phyloP scores from a whole-genome alignment of 176 grass and related monocot genomes.

The Puccinellia tenuiflora region DNA sequence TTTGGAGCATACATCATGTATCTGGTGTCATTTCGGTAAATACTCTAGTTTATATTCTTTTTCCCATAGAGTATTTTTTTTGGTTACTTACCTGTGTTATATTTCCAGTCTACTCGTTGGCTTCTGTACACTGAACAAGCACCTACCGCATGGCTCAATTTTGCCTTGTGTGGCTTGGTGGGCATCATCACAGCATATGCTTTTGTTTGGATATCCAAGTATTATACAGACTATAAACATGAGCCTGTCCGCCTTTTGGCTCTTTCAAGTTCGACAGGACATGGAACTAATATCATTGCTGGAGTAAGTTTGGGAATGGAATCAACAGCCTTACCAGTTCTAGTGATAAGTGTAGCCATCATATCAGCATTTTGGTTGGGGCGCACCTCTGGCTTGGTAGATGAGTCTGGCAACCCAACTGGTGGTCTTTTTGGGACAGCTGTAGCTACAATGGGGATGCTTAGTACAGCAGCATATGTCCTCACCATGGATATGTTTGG shows the following conservation, averaged over 20 bases:
- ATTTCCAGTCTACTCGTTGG: slow-evolving; percentile 90
- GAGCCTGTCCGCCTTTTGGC: slow-evolving; percentile 80
- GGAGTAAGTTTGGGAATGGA: slow-evolving; percentile 90
- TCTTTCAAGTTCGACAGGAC: slow-evolving; percentile 87
- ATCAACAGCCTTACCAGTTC: slow-evolving; percentile 86
- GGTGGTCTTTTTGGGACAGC: slow-evolving; percentile 98
- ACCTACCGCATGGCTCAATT: slow-evolving; percentile 94
- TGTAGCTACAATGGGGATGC: slow-evolving; percentile 99
- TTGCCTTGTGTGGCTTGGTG: slow-evolving; percentile 89
- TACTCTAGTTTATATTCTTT: neutral
- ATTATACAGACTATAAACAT: slow-evolving; percentile 98
- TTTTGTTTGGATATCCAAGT: slow-evolving; percentile 97
- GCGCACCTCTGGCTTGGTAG: slow-evolving; percentile 80
- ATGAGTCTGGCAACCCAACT: slow-evolving; percentile 72
- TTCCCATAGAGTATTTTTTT: neutral
- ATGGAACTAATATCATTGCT: slow-evolving; percentile 99
- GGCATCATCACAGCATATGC: slow-evolving; percentile 92
- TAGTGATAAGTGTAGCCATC: slow-evolving; percentile 90
- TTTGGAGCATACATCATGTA: neutral
- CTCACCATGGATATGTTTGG: slow-evolving; percentile 99
- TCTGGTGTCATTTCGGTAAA: neutral
- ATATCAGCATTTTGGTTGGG: slow-evolving; percentile 89
- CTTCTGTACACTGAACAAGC: slow-evolving; percentile 99
- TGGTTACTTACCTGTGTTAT: slow-evolving; percentile 1
- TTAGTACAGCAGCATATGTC: slow-evolving; percentile 97